phyloP scores from a whole-genome alignment of 371 early-diverging fungal genomes.

The Mitosporidium daphniae region DNA sequence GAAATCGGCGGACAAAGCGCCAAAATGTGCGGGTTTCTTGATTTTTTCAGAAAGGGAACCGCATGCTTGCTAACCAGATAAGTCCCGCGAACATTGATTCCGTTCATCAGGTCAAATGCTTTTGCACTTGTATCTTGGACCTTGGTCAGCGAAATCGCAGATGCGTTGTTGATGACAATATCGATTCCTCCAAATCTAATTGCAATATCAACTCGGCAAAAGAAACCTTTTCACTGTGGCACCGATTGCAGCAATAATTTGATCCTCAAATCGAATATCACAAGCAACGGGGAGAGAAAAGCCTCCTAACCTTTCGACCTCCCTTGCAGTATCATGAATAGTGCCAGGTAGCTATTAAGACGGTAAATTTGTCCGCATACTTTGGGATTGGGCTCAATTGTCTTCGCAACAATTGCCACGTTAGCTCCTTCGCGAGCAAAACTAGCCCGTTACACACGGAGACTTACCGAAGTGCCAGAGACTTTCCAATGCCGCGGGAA shows the following conservation, averaged over 20 bases:
- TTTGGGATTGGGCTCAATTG: constrained; percentile 24
- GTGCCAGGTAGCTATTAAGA: constrained; percentile 25
- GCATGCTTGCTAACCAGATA: constrained; percentile 29
- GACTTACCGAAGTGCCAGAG: constrained; percentile 12
- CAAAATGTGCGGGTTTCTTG: constrained; percentile 23
- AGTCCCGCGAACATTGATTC: constrained; percentile 34
- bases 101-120: constrained; percentile 35
- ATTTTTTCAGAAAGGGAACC: constrained; percentile 16
- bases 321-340: constrained; percentile 27
- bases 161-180: constrained; percentile 30
- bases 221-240: constrained; percentile 14
- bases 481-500: constrained; percentile 27
- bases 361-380: constrained; percentile 5
- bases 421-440: constrained; percentile 24
- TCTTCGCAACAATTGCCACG: constrained; percentile 35
- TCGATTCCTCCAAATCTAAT: constrained; percentile 22
- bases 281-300: constrained; percentile 27
- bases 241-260: constrained; percentile 19
- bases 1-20: constrained; percentile 26
- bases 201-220: background rate
- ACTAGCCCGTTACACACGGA: constrained; percentile 3
- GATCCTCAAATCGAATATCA: constrained; percentile 32
- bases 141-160: constrained; percentile 24
- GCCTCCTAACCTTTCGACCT: constrained; percentile 26
- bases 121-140: constrained; percentile 19